Conservation (phyloP, 768 basidiomycete species). For the Lactarius pseudohatsudake region DNA sequence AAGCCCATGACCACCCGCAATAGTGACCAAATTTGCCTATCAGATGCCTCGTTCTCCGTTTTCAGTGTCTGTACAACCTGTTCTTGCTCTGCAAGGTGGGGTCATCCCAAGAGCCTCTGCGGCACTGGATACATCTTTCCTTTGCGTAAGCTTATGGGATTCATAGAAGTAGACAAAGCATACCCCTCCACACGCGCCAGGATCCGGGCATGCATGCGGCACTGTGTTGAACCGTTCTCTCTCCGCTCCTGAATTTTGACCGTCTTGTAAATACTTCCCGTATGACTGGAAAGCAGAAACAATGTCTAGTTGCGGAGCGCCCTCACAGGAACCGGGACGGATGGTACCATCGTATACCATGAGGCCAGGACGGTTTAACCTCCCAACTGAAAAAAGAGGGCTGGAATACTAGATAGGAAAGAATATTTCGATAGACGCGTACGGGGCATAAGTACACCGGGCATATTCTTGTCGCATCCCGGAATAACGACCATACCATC, state of each 20-base stretch:
- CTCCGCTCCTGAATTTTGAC: slow-evolving; percentile 82
- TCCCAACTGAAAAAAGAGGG: slow-evolving; percentile 59
- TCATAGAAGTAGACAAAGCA: background rate
- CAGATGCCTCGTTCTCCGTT: slow-evolving; percentile 43
- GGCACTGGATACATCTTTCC: slow-evolving; percentile 90
- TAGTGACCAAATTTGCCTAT: slow-evolving; percentile 41
- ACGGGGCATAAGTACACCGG: slow-evolving; percentile 98
- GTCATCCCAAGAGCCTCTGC: slow-evolving; percentile 96
- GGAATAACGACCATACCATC: slow-evolving; percentile 98
- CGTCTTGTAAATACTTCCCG: slow-evolving; percentile 91
- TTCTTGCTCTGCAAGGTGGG: slow-evolving; percentile 53
- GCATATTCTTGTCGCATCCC: slow-evolving; percentile 99
- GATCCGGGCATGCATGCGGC: slow-evolving; percentile 93
- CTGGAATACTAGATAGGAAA: slow-evolving; percentile 5
- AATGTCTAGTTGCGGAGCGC: slow-evolving; percentile 88
- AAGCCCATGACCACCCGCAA: slow-evolving; percentile 35
- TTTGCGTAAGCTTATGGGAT: slow-evolving; percentile 18
- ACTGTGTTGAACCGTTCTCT: slow-evolving; percentile 80
- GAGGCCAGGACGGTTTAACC: slow-evolving; percentile 91
- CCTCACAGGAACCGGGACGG: slow-evolving; percentile 87
- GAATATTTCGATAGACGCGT: slow-evolving; percentile 37
- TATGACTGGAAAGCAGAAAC: slow-evolving; percentile 98
- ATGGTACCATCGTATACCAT: slow-evolving; percentile 99
- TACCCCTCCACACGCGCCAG: slow-evolving; percentile 97
- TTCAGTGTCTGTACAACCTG: slow-evolving; percentile 52